These are phyloP conservation scores for Gilbertella persicaria DNA, from an alignment of 371 early-diverging fungal species.

Conservation along the genomic window DNA sequence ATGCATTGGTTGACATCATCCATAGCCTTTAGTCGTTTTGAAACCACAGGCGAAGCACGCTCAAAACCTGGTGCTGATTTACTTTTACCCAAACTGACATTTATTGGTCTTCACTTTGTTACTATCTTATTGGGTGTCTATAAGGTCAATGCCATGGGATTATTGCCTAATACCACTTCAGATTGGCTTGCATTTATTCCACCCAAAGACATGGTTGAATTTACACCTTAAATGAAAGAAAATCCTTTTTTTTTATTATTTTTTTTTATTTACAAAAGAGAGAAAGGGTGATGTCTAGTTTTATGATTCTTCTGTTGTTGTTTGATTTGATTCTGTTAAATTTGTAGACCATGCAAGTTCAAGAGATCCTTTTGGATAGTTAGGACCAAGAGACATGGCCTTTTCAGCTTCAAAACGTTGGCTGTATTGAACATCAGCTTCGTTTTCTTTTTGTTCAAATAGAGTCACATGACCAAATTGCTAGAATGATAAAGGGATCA, in stretches of 20 bases:
- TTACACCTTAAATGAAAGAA: conserved; percentile 18
- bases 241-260: conserved; percentile 4
- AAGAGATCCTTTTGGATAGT: conserved; percentile 25
- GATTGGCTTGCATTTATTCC: conserved; percentile 95
- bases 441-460: conserved; percentile 32
- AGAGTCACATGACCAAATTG: conserved; percentile 55
- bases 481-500: conserved; percentile 24
- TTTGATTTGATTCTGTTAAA: too few relatives aligned
- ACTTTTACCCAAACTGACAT: conserved; percentile 78
- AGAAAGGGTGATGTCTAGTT: not conserved
- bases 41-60: conserved; percentile 43
- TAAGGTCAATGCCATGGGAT: conserved; percentile 91
- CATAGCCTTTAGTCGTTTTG: conserved; percentile 72
- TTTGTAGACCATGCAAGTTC: conserved; percentile 27
- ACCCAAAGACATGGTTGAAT: conserved; percentile 61
- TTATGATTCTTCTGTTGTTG: not conserved
- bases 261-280: conserved; percentile 10
- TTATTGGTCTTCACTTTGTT: conserved; percentile 75
- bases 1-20: too few relatives aligned
- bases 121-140: conserved; percentile 87
- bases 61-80: conserved; percentile 51
- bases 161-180: conserved; percentile 90
- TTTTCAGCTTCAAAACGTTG: conserved; percentile 51
- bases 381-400: conserved; percentile 32
- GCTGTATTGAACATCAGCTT: conserved; percentile 31